Conservation (phyloP, 2,329 filamentous ascomycete species). For the Botrytis elliptica region DNA sequence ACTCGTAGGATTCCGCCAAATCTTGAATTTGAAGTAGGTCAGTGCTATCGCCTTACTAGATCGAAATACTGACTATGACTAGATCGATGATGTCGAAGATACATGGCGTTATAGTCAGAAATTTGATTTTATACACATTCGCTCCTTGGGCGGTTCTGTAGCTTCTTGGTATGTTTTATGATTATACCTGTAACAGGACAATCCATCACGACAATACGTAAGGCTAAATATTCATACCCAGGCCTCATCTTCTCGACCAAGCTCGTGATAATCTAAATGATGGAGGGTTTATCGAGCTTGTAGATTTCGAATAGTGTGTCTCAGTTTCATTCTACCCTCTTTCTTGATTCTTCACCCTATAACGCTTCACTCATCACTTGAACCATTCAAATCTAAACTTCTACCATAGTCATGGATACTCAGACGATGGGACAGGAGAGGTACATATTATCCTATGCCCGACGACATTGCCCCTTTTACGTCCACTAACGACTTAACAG, state of each 20-base stretch:
- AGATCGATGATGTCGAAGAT: slow-evolving; percentile 39
- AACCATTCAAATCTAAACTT: background rate
- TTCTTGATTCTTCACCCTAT: no score
- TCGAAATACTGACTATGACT: background rate
- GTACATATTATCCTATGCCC: background rate
- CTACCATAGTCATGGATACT: slow-evolving; percentile 6
- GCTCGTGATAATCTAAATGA: slow-evolving; percentile 30
- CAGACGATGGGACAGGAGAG: slow-evolving; percentile 10
- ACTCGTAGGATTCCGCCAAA: slow-evolving; percentile 33
- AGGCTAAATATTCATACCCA: slow-evolving; percentile 26
- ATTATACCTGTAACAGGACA: background rate
- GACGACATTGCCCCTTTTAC: background rate
- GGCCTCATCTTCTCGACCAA: slow-evolving; percentile 29
- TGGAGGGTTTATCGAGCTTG: slow-evolving; percentile 33
- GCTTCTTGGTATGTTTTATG: slow-evolving; percentile 41
- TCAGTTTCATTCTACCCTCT: slow-evolving; percentile 2
- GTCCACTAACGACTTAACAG: background rate
- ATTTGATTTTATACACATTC: slow-evolving; percentile 21
- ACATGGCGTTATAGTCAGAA: slow-evolving; percentile 32
- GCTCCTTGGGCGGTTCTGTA: slow-evolving; percentile 33
- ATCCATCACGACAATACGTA: background rate
- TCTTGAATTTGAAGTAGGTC: slow-evolving; percentile 35
- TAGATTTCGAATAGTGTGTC: slow-evolving; percentile 32
- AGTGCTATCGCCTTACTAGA: background rate
- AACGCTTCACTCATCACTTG: background rate